Conservation (phyloP, 2,329 filamentous ascomycete species). For the Trichoderma sp. region DNA sequence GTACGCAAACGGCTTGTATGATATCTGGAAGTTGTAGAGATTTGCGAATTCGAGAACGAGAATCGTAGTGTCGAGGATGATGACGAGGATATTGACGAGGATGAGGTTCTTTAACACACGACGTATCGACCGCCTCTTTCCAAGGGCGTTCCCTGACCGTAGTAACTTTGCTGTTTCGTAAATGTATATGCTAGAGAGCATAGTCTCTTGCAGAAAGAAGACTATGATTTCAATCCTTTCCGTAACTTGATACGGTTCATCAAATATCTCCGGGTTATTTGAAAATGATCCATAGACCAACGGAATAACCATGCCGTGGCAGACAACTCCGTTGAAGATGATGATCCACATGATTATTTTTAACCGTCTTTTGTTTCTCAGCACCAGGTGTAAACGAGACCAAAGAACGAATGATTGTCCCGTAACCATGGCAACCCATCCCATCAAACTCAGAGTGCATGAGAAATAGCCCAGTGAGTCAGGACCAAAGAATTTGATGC, state of each 20-base stretch:
- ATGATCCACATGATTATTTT: conserved; percentile 60
- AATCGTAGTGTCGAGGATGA: conserved; percentile 47
- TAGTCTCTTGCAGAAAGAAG: conserved; percentile 58
- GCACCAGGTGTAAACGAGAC: conserved; percentile 63
- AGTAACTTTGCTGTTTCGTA: conserved; percentile 53
- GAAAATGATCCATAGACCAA: conserved; percentile 57
- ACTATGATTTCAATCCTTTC: conserved; percentile 59
- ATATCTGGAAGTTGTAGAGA: conserved; percentile 38
- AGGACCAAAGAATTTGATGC: conserved; percentile 45
- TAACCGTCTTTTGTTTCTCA: conserved; percentile 53
- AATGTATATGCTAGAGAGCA: conserved; percentile 57
- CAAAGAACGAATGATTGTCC: conserved; percentile 64
- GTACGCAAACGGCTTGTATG: conserved; percentile 41
- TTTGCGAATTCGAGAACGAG: conserved; percentile 38
- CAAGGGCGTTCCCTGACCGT: conserved; percentile 40
- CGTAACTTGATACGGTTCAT: conserved; percentile 45
- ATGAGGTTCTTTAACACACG: conserved; percentile 43
- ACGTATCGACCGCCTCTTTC: conserved; percentile 33
- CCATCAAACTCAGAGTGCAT: conserved; percentile 33
- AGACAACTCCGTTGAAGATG: conserved; percentile 54
- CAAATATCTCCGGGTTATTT: conserved; percentile 26
- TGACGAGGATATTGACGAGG: conserved; percentile 47
- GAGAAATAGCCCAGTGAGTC: conserved; percentile 29
- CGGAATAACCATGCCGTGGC: conserved; percentile 59
- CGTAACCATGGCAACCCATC: conserved; percentile 55